These are phyloP conservation scores for Entomortierella beljakovae DNA, from an alignment of 192 early-diverging fungal genomes.

Conservation along the genomic window DNA sequence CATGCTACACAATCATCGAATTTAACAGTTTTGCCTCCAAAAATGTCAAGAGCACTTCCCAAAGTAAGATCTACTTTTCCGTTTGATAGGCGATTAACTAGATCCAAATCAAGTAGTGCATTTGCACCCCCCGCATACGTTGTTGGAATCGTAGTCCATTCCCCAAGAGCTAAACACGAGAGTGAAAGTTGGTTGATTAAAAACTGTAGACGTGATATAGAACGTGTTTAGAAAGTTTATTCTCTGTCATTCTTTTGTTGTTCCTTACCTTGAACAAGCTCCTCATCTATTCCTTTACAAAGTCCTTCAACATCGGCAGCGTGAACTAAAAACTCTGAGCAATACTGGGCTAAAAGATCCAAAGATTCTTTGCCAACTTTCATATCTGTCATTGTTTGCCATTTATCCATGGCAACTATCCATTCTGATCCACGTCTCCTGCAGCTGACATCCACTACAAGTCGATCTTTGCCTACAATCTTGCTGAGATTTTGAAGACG, in stretches of 20 bases:
- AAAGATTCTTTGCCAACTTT: slow-evolving; percentile 73
- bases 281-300: slow-evolving; percentile 92
- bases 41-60: slow-evolving; percentile 97
- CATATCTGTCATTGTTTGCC: slow-evolving; percentile 96
- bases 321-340: slow-evolving; percentile 92
- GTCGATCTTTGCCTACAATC: slow-evolving; percentile 71
- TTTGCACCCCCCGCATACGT: slow-evolving; percentile 96
- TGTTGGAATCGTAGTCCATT: slow-evolving; percentile 88
- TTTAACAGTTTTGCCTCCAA: slow-evolving; percentile 87
- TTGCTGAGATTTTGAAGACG: slow-evolving; percentile 68
- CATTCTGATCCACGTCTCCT: slow-evolving; percentile 75
- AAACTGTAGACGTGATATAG: not conserved
- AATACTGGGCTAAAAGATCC: slow-evolving; percentile 37
- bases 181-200: no score
- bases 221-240: not conserved
- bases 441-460: slow-evolving; percentile 92
- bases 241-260: not conserved
- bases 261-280: slow-evolving; percentile 77
- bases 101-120: slow-evolving; percentile 75
- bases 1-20: slow-evolving; percentile 85
- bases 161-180: slow-evolving; percentile 79
- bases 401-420: slow-evolving; percentile 98
- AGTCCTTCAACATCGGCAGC: slow-evolving; percentile 98
- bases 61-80: slow-evolving; percentile 94
- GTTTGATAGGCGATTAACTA: slow-evolving; percentile 82